phyloP scores from a whole-genome alignment of 1,284 basidiomycete genomes.

The Sparassis latifolia region DNA sequence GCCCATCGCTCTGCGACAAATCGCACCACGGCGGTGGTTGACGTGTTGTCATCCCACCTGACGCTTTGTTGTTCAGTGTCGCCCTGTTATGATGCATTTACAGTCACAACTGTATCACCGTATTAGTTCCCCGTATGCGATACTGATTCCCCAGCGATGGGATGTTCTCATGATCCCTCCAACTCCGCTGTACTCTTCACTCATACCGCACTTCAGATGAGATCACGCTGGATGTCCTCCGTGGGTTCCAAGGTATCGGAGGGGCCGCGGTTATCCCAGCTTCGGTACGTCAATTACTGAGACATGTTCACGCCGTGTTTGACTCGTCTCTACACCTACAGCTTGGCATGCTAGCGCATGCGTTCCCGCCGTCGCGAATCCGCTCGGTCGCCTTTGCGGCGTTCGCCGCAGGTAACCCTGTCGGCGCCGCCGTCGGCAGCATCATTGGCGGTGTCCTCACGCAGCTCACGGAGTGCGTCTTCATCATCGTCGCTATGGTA shows the following conservation, averaged over 20 bases:
- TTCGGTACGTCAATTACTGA: constrained; percentile 37
- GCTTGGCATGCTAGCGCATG: constrained; percentile 74
- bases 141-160: too few species aligned
- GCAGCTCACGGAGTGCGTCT: constrained; percentile 40
- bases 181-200: background rate
- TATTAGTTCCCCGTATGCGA: too few species aligned
- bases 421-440: constrained; percentile 68
- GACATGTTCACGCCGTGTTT: background rate
- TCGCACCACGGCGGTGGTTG: too few species aligned
- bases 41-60: too few species aligned
- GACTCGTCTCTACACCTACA: constrained; percentile 18
- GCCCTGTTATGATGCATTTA: too few species aligned
- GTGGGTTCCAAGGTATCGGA: constrained; percentile 31
- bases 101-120: too few species aligned
- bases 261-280: constrained; percentile 65
- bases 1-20: too few species aligned
- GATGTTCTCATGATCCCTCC: too few species aligned
- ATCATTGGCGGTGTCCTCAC: constrained; percentile 32
- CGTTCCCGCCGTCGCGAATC: constrained; percentile 41
- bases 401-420: constrained; percentile 29
- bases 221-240: constrained; percentile 29
- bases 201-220: constrained; percentile 31
- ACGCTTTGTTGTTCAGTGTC: too few species aligned
- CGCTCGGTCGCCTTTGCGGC: too few species aligned
- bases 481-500: too few species aligned